These are phyloP conservation scores for Paspalum vaginatum DNA, from an alignment of 176 grass and related monocot species.

Conservation along the genomic window DNA sequence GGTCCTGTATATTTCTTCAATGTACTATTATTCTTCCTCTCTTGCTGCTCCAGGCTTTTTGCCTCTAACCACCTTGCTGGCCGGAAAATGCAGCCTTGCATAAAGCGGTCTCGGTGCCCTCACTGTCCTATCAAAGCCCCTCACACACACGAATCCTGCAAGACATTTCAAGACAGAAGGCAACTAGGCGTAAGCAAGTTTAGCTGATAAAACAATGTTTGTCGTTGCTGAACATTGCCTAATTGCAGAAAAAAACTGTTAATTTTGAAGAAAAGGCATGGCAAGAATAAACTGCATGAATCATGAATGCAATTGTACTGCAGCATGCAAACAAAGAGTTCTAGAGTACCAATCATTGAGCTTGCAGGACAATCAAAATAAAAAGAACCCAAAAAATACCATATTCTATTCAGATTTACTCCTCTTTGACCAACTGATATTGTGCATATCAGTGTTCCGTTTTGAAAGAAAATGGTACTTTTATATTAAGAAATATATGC, in stretches of 20 bases:
- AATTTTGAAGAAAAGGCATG: conserved; percentile 1
- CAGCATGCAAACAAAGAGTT: neutral
- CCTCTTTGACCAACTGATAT: no score
- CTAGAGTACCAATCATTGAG: neutral
- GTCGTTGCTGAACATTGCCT: neutral
- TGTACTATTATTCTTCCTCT: conserved; percentile 27
- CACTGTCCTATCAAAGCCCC: conserved; percentile 61
- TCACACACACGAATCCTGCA: conserved; percentile 70
- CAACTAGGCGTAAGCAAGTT: conserved; percentile 11
- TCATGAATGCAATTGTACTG: conserved; percentile 10
- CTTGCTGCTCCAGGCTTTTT: conserved; percentile 45
- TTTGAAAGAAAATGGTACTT: neutral
- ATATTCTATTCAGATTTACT: neutral
- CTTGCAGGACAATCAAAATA: neutral
- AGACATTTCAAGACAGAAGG: neutral
- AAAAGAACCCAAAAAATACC: neutral
- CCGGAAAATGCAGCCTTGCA: conserved; percentile 68
- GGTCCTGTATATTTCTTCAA: conserved; percentile 31
- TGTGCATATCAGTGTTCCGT: neutral
- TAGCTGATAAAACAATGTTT: neutral
- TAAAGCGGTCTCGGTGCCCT: conserved; percentile 71
- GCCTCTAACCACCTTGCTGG: conserved; percentile 51
- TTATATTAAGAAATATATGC: neutral
- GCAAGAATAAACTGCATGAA: neutral
- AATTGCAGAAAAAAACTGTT: neutral